phyloP scores from a whole-genome alignment of 2,329 filamentous ascomycete genomes.

The Tolypocladium ovalisporum region DNA sequence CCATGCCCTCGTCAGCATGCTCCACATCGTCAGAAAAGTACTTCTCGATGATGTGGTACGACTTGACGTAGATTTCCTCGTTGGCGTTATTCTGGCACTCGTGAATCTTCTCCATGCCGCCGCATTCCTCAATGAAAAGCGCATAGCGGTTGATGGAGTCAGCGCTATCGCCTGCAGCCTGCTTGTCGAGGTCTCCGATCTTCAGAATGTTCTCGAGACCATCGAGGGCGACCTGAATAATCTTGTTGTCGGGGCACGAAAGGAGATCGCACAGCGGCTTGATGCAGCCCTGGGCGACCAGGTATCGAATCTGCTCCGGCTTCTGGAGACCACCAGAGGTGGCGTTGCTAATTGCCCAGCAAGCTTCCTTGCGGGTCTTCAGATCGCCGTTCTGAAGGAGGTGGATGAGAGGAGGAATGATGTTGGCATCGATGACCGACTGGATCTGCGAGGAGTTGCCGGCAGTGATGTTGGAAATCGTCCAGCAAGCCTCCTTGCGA shows the following conservation, averaged over 20 bases:
- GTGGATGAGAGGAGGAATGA: constrained; percentile 92
- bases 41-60: constrained; percentile 99
- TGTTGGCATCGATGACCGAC: constrained; percentile 90
- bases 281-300: constrained; percentile 90
- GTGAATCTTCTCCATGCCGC: constrained; percentile 99
- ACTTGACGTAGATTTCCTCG: constrained; percentile 99
- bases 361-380: constrained; percentile 98
- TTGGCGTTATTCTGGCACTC: constrained; percentile 99
- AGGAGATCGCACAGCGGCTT: constrained; percentile 94
- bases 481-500: constrained; percentile 99
- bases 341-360: constrained; percentile 98
- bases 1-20: constrained; percentile 71
- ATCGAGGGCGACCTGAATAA: constrained; percentile 96
- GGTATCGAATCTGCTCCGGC: constrained; percentile 94
- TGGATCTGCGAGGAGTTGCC: constrained; percentile 98
- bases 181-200: constrained; percentile 98
- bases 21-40: constrained; percentile 99
- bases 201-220: constrained; percentile 99
- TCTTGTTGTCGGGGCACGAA: constrained; percentile 97
- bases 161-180: constrained; percentile 61
- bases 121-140: constrained; percentile 95
- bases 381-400: constrained; percentile 93
- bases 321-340: constrained; percentile 97
- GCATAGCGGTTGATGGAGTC: constrained; percentile 93
- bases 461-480: constrained; percentile 97